Percentiles rank a stretch among this genome's conserved stretches.
phyloP scores from a whole-genome alignment of 1,139 yeast genomes.

The Pichia sp. region DNA sequence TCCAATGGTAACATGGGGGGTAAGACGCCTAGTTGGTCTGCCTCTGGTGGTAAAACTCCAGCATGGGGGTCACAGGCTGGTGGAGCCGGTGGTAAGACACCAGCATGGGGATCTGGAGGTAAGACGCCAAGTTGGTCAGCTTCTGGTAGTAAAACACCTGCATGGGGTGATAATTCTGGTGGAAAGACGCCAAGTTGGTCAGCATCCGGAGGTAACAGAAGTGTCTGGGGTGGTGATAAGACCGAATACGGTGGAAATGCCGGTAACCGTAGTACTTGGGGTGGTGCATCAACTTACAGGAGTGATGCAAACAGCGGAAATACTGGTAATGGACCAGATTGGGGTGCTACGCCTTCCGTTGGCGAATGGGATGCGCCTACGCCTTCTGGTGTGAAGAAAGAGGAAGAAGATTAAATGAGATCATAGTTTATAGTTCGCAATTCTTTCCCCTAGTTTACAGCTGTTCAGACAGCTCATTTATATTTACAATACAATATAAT shows the following conservation, averaged over 20 bases:
- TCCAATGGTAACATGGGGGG: slow-evolving; percentile 5
- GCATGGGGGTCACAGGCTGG: slow-evolving; percentile 27
- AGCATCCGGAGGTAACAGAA: slow-evolving; percentile 38
- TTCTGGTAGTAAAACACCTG: slow-evolving; percentile 19
- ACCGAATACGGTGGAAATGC: slow-evolving; percentile 44
- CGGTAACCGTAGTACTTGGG: slow-evolving; percentile 36
- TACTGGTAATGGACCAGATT: slow-evolving; percentile 16
- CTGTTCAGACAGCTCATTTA: no score
- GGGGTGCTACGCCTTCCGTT: slow-evolving; percentile 34
- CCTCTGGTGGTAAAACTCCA: slow-evolving; percentile 17
- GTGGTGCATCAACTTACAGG: slow-evolving; percentile 17
- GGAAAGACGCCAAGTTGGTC: slow-evolving; percentile 37
- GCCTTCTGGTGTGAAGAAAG: slow-evolving; percentile 19
- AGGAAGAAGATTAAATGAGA: slow-evolving; percentile 21
- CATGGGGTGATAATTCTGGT: slow-evolving; percentile 37
- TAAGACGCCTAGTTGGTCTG: slow-evolving; percentile 28
- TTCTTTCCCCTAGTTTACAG: no score
- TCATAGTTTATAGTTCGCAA: no score
- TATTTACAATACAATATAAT: no score
- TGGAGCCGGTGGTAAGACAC: slow-evolving; percentile 46
- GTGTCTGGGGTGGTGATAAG: slow-evolving; percentile 37
- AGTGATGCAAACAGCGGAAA: slow-evolving; percentile 20
- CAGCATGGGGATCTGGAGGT: slow-evolving; percentile 43
- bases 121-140: slow-evolving; percentile 40
- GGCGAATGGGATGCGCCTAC: slow-evolving; percentile 33